Base-by-base conservation (phyloP, 2,329 filamentous ascomycete species). In the Colletotrichum gloeosporioides region DNA sequence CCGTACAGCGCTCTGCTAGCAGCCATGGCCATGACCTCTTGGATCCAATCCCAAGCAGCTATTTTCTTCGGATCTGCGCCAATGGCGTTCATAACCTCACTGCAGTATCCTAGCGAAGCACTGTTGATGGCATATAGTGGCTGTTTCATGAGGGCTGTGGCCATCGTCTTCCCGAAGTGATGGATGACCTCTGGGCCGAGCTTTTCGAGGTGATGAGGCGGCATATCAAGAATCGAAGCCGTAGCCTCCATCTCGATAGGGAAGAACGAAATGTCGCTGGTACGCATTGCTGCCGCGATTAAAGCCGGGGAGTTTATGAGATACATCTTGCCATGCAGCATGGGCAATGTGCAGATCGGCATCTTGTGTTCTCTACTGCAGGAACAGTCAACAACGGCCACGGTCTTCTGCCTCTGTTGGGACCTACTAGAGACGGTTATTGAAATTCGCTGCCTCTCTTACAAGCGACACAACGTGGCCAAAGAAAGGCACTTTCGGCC, bases 391-490 rank as follows among this genome's bases (percentile, higher is more conserved):
- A 34, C 12, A 12, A 16, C 7, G n/a, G 4, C 31, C 18, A 44
- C 22, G n/a, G 6, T 15, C 49, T 13, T 31, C 34, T 12, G 31
- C 16, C 7, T 15, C 18, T n/a, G n/a, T 44, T 32, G n/a, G 8
- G 34, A 79, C 80, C 32, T 78, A 88, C 86, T 85, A 84, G 12
- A 89, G 61, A 29, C 80, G 83, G 22, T 79, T 77, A 68, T 84
- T 81, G 71, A 88, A 88, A 66, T 81, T 79, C 44, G 82, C 79
- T 64, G 84, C 82, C 65, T 83, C 80, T 61, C 80, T 78, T 53
- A 88, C 77, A 78, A 89, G 82, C 10, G 86, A 85, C 32, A 89
- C 79, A 25, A 89, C 81, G 77, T 90, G 88, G 3, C 88, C 88
- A 55, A 89, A 77, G 34, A 86, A 80, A 1, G 88, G 88, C 39